phyloP scores from a whole-genome alignment of 2,329 filamentous ascomycete species.

The Bipolaris sorokiniana region DNA sequence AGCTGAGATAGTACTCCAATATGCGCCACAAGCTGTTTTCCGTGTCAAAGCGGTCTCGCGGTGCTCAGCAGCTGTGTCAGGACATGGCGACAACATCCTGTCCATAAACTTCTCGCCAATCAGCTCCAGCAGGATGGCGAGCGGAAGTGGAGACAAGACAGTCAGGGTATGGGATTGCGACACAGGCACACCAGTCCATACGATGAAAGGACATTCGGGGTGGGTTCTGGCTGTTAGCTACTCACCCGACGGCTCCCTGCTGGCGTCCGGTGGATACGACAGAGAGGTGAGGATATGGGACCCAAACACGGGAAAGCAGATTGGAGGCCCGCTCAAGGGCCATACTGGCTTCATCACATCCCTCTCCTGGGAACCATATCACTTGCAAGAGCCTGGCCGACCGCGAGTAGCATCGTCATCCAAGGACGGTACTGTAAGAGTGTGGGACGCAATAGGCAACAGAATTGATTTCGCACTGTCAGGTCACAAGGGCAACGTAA shows the following conservation, averaged over 20 bases:
- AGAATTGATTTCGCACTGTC: slow-evolving; percentile 81
- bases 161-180: slow-evolving; percentile 95
- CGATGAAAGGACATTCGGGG: slow-evolving; percentile 82
- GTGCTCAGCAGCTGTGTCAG: slow-evolving; percentile 85
- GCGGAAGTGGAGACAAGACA: slow-evolving; percentile 88
- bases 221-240: slow-evolving; percentile 91
- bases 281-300: slow-evolving; percentile 92
- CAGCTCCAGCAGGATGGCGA: slow-evolving; percentile 78
- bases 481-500: slow-evolving; percentile 87
- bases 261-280: slow-evolving; percentile 93
- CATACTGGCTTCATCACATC: slow-evolving; percentile 90
- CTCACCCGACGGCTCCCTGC: slow-evolving; percentile 79
- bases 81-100: slow-evolving; percentile 90
- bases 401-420: slow-evolving; percentile 84
- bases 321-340: slow-evolving; percentile 77
- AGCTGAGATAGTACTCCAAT: slow-evolving; percentile 67
- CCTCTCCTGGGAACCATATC: slow-evolving; percentile 92
- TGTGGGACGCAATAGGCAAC: slow-evolving; percentile 83
- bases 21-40: slow-evolving; percentile 88
- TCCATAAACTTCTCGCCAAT: slow-evolving; percentile 84
- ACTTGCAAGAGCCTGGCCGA: slow-evolving; percentile 74
- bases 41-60: slow-evolving; percentile 89
- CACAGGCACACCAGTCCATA: slow-evolving; percentile 86
- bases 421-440: slow-evolving; percentile 84
- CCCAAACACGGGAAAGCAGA: slow-evolving; percentile 75